Percentiles rank a stretch among this genome's conserved stretches.
phyloP scores from a whole-genome alignment of 768 basidiomycete genomes.

The Leccinellum luteum region DNA sequence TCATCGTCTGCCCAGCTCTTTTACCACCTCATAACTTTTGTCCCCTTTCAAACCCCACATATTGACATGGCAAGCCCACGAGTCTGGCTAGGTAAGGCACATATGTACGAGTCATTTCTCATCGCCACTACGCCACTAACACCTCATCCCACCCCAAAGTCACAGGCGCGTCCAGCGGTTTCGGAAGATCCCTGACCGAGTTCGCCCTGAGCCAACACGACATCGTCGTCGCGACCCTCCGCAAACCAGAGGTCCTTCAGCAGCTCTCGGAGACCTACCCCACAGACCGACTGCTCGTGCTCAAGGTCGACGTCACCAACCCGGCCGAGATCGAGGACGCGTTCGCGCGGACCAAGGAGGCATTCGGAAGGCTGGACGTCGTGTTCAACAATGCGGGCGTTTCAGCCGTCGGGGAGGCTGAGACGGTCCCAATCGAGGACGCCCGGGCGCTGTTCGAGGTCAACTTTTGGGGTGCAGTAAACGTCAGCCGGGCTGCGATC shows the following conservation, averaged over 20 bases:
- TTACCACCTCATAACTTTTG: too few relatives aligned
- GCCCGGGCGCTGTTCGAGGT: conserved; percentile 27
- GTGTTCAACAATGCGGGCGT: conserved; percentile 25
- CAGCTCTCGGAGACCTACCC: conserved; percentile 1
- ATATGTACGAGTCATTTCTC: not conserved
- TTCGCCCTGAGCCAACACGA: conserved; percentile 34
- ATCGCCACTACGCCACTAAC: not conserved
- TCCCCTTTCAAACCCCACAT: too few relatives aligned
- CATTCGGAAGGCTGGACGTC: conserved; percentile 16
- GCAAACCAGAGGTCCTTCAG: conserved; percentile 32
- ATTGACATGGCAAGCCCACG: conserved; percentile 3
- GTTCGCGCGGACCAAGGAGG: conserved; percentile 9
- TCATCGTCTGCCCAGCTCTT: too few relatives aligned
- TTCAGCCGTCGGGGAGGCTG: conserved; percentile 26
- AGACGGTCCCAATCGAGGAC: conserved; percentile 14
- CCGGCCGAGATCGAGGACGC: conserved; percentile 8
- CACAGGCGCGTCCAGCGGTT: conserved; percentile 39
- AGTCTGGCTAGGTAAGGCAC: conserved; percentile 9
- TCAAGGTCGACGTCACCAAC: conserved; percentile 15
- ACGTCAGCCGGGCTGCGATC: conserved; percentile 26
- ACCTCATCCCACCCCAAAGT: conserved; percentile 25
- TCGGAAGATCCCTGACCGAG: conserved; percentile 36
- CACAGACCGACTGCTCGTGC: conserved; percentile 13
- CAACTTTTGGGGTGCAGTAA: conserved; percentile 28
- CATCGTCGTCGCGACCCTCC: conserved; percentile 41